Evolutionary conservation across 208 protist genomes (phyloP).

Genomic region (Novymonas esmeraldas): DNA sequence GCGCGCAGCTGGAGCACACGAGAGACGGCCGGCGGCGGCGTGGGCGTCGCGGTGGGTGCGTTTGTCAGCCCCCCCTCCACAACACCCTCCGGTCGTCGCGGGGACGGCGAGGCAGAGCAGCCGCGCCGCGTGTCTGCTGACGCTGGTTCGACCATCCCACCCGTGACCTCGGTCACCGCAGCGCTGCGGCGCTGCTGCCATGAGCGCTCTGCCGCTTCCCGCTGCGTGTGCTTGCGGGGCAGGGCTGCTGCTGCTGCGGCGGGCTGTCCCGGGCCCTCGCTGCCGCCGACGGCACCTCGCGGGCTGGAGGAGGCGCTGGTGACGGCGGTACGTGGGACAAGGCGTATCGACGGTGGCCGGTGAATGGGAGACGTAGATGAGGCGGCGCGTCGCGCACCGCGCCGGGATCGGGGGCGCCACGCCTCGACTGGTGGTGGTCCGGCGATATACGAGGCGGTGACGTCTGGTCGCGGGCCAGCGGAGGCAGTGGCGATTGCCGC

Average conservation of each 20-base stretch:
- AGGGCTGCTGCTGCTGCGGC: slow-evolving; percentile 16
- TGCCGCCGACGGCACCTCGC: background rate
- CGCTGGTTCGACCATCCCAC: background rate
- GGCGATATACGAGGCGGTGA: too few relatives aligned
- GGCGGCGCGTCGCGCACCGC: background rate
- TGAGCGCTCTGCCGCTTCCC: slow-evolving; percentile 14
- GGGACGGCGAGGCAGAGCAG: slow-evolving; percentile 14
- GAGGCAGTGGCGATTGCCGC: too few relatives aligned
- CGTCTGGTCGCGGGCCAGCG: too few relatives aligned
- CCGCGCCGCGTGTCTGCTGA: background rate
- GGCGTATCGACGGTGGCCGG: background rate
- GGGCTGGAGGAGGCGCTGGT: background rate
- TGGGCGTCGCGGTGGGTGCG: background rate
- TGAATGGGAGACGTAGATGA: background rate
- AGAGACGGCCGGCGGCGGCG: background rate
- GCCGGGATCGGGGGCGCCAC: background rate
- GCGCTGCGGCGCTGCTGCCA: background rate
- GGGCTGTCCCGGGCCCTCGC: background rate
- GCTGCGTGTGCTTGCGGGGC: slow-evolving; percentile 27
- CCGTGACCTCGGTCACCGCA: background rate
- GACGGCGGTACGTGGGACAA: background rate
- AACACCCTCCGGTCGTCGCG: background rate
- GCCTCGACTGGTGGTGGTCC: background rate
- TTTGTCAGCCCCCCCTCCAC: background rate
- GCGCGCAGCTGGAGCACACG: slow-evolving; percentile 6